These are phyloP conservation scores for Termitomyces sp. DNA, from an alignment of 768 basidiomycete genomes.

Conservation along the genomic window DNA sequence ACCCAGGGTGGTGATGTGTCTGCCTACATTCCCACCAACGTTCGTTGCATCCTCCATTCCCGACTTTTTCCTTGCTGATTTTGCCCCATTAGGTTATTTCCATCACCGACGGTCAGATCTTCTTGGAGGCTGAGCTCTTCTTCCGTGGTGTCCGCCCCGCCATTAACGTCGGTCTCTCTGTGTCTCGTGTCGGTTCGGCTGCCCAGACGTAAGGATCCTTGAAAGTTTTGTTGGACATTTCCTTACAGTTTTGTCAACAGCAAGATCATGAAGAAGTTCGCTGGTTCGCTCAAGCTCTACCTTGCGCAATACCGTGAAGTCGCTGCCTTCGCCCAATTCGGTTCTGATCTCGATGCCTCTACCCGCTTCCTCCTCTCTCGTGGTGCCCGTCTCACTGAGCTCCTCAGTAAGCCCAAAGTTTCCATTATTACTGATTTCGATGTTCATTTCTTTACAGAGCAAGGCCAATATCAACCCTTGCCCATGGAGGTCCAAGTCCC, in stretches of 20 bases:
- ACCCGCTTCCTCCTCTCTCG: conserved; percentile 97
- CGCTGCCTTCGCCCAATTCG: conserved; percentile 98
- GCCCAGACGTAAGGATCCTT: conserved; percentile 85
- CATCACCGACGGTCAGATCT: conserved; percentile 99
- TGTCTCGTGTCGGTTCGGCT: conserved; percentile 99
- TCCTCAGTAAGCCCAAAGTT: conserved; percentile 60
- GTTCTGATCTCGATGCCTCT: conserved; percentile 99
- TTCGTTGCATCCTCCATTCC: conserved; percentile 29
- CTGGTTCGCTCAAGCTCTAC: conserved; percentile 99
- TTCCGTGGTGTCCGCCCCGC: conserved; percentile 99
- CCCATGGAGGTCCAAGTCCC: conserved; percentile 96
- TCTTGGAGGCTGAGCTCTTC: conserved; percentile 99
- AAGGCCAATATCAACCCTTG: conserved; percentile 96
- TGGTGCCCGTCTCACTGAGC: conserved; percentile 98
- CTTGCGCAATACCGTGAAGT: conserved; percentile 99
- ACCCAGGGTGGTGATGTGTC: conserved; percentile 99
- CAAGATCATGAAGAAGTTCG: conserved; percentile 99
- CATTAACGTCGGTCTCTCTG: conserved; percentile 99
- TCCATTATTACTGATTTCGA: neutral
- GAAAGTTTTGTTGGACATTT: neutral
- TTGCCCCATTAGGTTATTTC: conserved; percentile 79
- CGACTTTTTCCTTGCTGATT: conserved; percentile 2
- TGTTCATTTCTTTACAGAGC: conserved; percentile 54
- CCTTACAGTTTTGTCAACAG: conserved; percentile 29
- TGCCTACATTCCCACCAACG: conserved; percentile 95